Percentiles rank a stretch among this genome's conserved stretches.
Conservation (phyloP, 352 stramenopile species). For the Globisporangium cylindrosporum region DNA sequence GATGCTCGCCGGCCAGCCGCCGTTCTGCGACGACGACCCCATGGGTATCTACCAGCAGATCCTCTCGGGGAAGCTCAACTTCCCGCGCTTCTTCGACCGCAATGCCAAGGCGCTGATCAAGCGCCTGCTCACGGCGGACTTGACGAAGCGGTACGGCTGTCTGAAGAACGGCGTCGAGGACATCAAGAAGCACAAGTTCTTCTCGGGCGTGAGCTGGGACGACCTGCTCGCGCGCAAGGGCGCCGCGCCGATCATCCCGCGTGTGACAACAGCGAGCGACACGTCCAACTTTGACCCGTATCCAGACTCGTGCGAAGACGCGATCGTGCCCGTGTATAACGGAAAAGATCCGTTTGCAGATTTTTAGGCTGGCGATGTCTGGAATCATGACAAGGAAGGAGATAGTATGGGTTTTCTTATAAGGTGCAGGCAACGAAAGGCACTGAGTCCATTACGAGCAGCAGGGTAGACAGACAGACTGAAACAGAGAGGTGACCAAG, state of each 20-base stretch:
- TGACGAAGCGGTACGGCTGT: slow-evolving; percentile 97
- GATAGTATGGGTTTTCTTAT: not conserved
- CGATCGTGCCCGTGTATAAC: slow-evolving; percentile 90
- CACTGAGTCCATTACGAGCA: not conserved
- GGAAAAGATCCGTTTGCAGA: slow-evolving; percentile 91
- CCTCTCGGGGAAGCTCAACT: slow-evolving; percentile 92
- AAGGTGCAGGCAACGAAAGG: not conserved
- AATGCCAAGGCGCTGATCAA: slow-evolving; percentile 97
- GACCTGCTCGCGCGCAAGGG: slow-evolving; percentile 88
- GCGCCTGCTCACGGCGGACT: slow-evolving; percentile 92
- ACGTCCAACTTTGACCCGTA: slow-evolving; percentile 98
- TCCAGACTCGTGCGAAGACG: slow-evolving; percentile 90
- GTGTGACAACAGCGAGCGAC: slow-evolving; percentile 89
- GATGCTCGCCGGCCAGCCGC: slow-evolving; percentile 95
- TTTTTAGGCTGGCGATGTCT: slow-evolving; percentile 58
- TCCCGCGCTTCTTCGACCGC: slow-evolving; percentile 93
- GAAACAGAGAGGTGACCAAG: not conserved
- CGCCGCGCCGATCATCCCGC: slow-evolving; percentile 91
- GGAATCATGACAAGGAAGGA: not conserved
- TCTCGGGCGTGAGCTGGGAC: slow-evolving; percentile 90
- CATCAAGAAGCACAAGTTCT: slow-evolving; percentile 98
- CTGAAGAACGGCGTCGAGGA: slow-evolving; percentile 94
- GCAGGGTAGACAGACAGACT: not conserved
- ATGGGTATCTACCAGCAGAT: slow-evolving; percentile 97
- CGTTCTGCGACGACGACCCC: slow-evolving; percentile 95